Evolutionary conservation across 371 early-diverging fungal genomes (phyloP).

Genomic region (Actinomortierella ambigua): DNA sequence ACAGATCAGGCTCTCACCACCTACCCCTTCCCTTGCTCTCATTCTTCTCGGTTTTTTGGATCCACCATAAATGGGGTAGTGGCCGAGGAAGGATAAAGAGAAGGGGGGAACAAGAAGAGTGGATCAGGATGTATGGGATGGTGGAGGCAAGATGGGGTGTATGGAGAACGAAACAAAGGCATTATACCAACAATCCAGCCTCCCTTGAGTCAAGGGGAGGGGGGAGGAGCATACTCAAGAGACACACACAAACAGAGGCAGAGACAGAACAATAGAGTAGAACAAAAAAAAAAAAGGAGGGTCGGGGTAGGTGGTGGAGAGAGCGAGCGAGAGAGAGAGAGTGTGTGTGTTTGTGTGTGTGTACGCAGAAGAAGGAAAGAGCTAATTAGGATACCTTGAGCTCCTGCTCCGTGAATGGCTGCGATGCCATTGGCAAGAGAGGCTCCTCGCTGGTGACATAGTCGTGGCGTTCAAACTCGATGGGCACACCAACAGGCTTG

Average conservation of each 20-base stretch:
- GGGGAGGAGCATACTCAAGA: too few relatives aligned
- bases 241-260: neutral
- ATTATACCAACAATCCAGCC: too few relatives aligned
- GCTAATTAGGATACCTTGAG: constrained; percentile 55
- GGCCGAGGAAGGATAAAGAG: too few relatives aligned
- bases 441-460: constrained; percentile 70
- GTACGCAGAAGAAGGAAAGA: neutral
- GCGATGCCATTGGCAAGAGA: constrained; percentile 67
- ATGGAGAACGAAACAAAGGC: too few relatives aligned
- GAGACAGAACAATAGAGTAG: neutral
- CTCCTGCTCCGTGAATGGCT: constrained; percentile 68
- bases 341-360: neutral
- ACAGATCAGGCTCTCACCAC: too few relatives aligned
- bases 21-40: too few relatives aligned
- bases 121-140: too few relatives aligned
- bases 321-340: constrained; percentile 1
- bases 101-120: too few relatives aligned
- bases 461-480: constrained; percentile 75
- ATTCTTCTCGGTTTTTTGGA: too few relatives aligned
- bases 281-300: neutral
- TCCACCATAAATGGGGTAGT: too few relatives aligned
- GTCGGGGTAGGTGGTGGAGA: neutral
- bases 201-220: too few relatives aligned
- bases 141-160: too few relatives aligned
- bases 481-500: constrained; percentile 62